Base-by-base conservation (phyloP, 2,329 filamentous ascomycete species). In the Colletotrichum sidae region DNA sequence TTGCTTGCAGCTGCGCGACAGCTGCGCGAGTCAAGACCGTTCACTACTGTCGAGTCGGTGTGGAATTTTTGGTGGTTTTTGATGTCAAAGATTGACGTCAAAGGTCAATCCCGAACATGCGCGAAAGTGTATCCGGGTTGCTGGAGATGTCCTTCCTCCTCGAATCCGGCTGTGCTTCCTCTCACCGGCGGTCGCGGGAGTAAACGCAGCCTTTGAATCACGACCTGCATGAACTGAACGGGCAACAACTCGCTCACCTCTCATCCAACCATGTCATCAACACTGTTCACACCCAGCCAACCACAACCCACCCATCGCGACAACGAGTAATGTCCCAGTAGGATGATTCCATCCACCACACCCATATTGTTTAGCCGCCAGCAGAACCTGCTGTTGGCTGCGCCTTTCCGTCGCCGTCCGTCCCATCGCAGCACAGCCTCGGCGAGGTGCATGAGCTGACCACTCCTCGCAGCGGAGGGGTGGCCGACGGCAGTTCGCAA, bases 151-250 rank as follows among this genome's bases (percentile, higher is more conserved):
- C 15, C 42, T 15, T 13, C 13, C 44, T 46, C 8, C 44, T 17
- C 25, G 44, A 11, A 17, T 17, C 8, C 15, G 25, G 3, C 44
- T n/a, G n/a, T 9, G 17, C 11, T 17, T 46, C 44, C 15, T 46
- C 44, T 6, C 7, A 6, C 44, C 25, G 15, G 34, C 13, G 35
- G 15, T n/a, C 39, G 33, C 34, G 25, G 25, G 38, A 46, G 33
- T 12, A 45, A 34, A 55, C 8, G 52, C 41, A 45, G 11, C 39
- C 9, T 39, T 44, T 39, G 42, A 39, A 37, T 47, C 53, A 55
- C 41, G 53, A 47, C 53, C 53, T 55, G 53, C 53, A 55, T 55
- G 53, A 55, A n/a, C 44, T 37, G 41, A 35, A 11, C 4, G 12
- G 13, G 8, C 13, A 15, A 10, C 17, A 41, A 4, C 41, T 13